Base-by-base conservation (phyloP, 2,329 filamentous ascomycete species). In the Pestalotiopsis sp. region DNA sequence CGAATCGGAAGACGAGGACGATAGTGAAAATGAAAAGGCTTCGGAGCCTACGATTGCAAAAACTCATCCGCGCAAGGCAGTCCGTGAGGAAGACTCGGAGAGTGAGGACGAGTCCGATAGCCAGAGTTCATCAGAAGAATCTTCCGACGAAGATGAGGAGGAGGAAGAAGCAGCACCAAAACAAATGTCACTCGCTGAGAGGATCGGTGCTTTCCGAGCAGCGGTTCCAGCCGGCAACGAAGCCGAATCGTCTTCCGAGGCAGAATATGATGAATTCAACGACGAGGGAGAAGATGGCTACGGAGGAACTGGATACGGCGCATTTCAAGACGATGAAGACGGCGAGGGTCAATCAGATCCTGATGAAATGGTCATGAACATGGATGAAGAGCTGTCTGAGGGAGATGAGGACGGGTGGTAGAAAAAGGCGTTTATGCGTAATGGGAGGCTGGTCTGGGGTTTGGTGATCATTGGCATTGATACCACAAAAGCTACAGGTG, bases 1-100 rank as follows among this genome's bases (percentile, higher is more conserved):
- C 20, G 73, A 74, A 20, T 72, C 72, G 0, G 73, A 74, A 66
- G 72, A 73, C 11, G 72, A 73, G 64, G 69, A 69, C 12, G 65
- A 69, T 7, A 23, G 25, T 13, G 69, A 64, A 17, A 45, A 57
- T 20, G 57, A 27, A 12, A 23, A 59, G 14, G 4, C 23, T 13
- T 7, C 4, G 4, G 9, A 9, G 6, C 1, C 57, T 59, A 7
- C 27, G n/a, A 7, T 12, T 14, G 6, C 57, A 13, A 17, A 27
- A 14, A 9, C 7, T 27, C 57, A 12, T 12, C 0, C 57, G 25
- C 25, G 57, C 9, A 31, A 67, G 7, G 20, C 41, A 1, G 52
- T 11, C 14, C 17, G 2, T 27, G 3, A 20, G 52, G 68, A 62
- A n/a, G 59, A 41, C 14, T 23, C 59, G n/a, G 11, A 36, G 14